Evolutionary conservation across 2,329 filamentous ascomycete species (phyloP).

Genomic region (Penicillium janthinellum): DNA sequence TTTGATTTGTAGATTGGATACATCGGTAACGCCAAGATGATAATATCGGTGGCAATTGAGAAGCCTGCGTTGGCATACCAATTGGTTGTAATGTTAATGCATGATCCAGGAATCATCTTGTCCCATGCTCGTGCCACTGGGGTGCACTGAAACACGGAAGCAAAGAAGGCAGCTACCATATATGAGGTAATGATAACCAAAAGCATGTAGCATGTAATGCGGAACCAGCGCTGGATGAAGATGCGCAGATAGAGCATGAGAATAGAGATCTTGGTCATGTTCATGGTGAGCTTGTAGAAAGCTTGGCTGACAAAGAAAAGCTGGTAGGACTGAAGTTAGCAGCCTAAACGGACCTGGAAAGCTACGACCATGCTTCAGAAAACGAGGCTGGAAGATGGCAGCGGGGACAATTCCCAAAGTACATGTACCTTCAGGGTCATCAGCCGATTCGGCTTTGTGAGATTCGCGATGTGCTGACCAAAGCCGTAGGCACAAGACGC

Average conservation of each 20-base stretch:
- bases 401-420: not conserved
- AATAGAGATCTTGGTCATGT: constrained; percentile 29
- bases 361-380: no score
- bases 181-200: constrained; percentile 24
- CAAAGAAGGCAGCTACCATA: constrained; percentile 22
- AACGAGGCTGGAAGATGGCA: no score
- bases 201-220: constrained; percentile 20
- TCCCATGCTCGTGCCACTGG: constrained; percentile 24
- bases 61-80: constrained; percentile 54
- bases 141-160: constrained; percentile 28
- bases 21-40: constrained; percentile 40
- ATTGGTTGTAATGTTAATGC: constrained; percentile 50
- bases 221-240: constrained; percentile 24
- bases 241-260: constrained; percentile 27
- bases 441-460: constrained; percentile 17
- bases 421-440: constrained; percentile 23
- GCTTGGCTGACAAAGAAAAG: constrained; percentile 28
- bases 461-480: constrained; percentile 5
- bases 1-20: constrained; percentile 36
- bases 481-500: constrained; percentile 9
- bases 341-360: not conserved
- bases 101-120: constrained; percentile 37
- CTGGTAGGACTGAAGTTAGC: constrained; percentile 1
- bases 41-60: constrained; percentile 41
- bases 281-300: constrained; percentile 29